Percentiles rank a stretch among this genome's conserved stretches.
phyloP scores from a whole-genome alignment of 345 rosid species.

The Lumnitzera littorea region DNA sequence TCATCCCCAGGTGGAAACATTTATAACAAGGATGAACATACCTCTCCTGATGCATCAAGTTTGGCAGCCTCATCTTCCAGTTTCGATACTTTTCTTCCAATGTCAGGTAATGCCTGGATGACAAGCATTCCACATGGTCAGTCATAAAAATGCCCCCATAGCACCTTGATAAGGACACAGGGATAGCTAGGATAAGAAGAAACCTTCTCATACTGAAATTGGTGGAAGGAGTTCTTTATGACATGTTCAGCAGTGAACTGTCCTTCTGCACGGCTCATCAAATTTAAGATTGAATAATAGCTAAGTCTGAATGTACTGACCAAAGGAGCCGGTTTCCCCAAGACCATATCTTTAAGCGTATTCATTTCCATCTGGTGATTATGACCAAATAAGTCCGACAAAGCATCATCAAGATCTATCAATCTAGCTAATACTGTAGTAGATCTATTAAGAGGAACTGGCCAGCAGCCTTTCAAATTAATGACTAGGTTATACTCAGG shows the following conservation, averaged over 20 bases:
- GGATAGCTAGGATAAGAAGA: constrained; percentile 8
- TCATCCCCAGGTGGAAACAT: neutral
- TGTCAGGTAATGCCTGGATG: constrained; percentile 77
- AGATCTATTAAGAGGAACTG: too few species aligned
- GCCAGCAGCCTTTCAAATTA: too few species aligned
- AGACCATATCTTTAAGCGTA: constrained; percentile 80
- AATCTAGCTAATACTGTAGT: too few species aligned
- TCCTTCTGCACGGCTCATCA: constrained; percentile 98
- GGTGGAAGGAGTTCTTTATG: constrained; percentile 91
- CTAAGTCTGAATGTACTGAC: constrained; percentile 97
- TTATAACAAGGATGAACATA: constrained; percentile 14
- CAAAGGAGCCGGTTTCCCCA: constrained; percentile 98
- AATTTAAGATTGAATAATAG: constrained; percentile 91
- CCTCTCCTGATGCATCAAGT: constrained; percentile 94
- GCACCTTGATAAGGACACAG: constrained; percentile 3
- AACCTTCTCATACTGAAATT: constrained; percentile 97
- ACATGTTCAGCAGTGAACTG: constrained; percentile 98
- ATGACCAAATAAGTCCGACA: neutral
- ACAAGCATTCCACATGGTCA: constrained; percentile 13
- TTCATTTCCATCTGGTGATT: constrained; percentile 86
- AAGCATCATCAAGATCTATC: too few species aligned
- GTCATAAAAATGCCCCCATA: constrained; percentile 4
- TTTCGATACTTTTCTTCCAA: constrained; percentile 68
- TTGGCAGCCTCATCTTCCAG: constrained; percentile 90
- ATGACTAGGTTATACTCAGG: too few species aligned